These are phyloP conservation scores for Leccinellum albellum DNA, from an alignment of 768 basidiomycete species.

Conservation along the genomic window DNA sequence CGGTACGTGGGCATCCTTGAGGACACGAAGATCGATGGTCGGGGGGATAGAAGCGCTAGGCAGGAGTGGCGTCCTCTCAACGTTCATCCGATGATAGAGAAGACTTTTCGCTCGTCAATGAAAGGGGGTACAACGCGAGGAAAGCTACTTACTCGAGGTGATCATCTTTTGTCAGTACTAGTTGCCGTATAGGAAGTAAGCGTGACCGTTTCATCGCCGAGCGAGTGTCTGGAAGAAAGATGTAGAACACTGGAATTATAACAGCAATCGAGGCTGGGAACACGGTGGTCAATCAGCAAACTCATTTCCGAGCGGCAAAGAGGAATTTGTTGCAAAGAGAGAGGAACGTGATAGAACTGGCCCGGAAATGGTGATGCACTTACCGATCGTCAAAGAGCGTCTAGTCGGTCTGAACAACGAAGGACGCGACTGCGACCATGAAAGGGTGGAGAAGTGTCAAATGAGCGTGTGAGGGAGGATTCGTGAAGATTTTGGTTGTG, in stretches of 20 bases:
- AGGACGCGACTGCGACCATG: conserved; percentile 15
- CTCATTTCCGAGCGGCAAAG: conserved; percentile 9
- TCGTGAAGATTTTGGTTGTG: conserved; percentile 3
- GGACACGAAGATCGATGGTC: conserved; percentile 46
- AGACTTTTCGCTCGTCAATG: conserved; percentile 20
- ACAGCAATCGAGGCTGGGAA: conserved; percentile 12
- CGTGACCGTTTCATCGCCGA: conserved; percentile 22
- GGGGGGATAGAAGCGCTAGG: conserved; percentile 34
- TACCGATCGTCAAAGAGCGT: conserved; percentile 24
- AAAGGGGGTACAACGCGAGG: background rate
- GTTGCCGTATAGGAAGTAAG: conserved; percentile 23
- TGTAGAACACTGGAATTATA: conserved; percentile 6
- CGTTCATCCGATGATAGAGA: conserved; percentile 34
- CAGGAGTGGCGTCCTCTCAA: conserved; percentile 22
- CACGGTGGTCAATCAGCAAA: conserved; percentile 16
- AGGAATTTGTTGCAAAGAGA: conserved; percentile 3
- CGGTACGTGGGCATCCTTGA: conserved; percentile 45
- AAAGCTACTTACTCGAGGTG: conserved; percentile 27
- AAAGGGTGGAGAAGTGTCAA: conserved; percentile 10
- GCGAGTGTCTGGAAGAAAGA: conserved; percentile 12
- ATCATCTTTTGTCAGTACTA: conserved; percentile 18
- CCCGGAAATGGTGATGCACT: conserved; percentile 7
- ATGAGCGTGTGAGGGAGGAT: conserved; percentile 3
- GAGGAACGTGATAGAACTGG: conserved; percentile 7
- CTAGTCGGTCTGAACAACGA: conserved; percentile 4